Percentiles rank a stretch among this genome's conserved stretches.
Evolutionary conservation across 2,329 filamentous ascomycete species (phyloP).

Genomic region (Fusarium coffeatum): DNA sequence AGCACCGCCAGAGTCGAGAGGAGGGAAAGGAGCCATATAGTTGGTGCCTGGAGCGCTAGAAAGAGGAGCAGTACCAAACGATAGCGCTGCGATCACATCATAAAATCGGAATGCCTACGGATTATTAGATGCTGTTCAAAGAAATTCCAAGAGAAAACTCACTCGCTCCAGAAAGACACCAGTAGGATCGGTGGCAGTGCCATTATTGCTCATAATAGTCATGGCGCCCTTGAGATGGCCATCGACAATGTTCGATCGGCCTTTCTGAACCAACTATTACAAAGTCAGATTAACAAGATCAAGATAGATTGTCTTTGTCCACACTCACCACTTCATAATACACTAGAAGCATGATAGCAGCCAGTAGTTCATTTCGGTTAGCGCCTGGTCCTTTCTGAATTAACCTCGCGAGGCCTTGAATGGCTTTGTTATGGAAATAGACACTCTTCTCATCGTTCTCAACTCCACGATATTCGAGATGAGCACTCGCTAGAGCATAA

Average conservation of each 20-base stretch:
- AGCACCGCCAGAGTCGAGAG: conserved; percentile 57
- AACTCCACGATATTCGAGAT: conserved; percentile 75
- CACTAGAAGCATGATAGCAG: conserved; percentile 70
- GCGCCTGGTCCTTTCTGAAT: conserved; percentile 64
- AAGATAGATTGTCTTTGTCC: neutral
- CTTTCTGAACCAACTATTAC: conserved; percentile 68
- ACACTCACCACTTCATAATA: conserved; percentile 72
- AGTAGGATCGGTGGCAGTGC: conserved; percentile 61
- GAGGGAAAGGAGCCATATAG: conserved; percentile 60
- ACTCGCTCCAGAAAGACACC: conserved; percentile 70
- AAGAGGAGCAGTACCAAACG: conserved; percentile 68
- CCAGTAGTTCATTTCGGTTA: conserved; percentile 68
- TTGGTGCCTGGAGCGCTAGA: conserved; percentile 62
- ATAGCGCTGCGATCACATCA: conserved; percentile 72
- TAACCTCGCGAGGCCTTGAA: conserved; percentile 66
- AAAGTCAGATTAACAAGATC: conserved; percentile 17
- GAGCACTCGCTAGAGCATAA: conserved; percentile 84
- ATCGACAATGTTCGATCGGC: conserved; percentile 69
- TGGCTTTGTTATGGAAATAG: conserved; percentile 69
- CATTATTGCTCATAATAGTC: conserved; percentile 66
- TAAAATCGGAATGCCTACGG: conserved; percentile 72
- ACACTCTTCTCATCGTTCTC: conserved; percentile 66
- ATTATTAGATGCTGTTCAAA: neutral
- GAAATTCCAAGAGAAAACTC: conserved; percentile 33
- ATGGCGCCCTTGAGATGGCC: conserved; percentile 71